Conservation (phyloP, 2,329 filamentous ascomycete genomes). For the Endothia cerciana region DNA sequence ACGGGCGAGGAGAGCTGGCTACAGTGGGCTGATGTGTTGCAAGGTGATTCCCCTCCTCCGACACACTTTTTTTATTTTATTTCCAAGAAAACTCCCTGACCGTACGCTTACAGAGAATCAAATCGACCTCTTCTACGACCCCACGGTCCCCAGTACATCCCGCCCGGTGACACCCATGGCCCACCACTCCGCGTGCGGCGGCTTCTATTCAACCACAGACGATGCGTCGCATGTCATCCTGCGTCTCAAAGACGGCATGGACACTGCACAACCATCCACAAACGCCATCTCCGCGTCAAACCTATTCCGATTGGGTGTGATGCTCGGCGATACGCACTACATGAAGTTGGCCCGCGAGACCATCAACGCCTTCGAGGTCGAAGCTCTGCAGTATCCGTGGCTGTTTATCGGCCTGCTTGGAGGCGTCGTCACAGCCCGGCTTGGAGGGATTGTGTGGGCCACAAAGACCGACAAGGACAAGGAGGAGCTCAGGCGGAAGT, state of each 20-base stretch:
- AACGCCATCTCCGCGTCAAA: conserved; percentile 89
- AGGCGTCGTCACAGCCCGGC: conserved; percentile 71
- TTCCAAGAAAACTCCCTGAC: conserved; percentile 19
- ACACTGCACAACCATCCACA: conserved; percentile 85
- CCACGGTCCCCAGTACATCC: conserved; percentile 42
- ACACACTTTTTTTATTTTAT: neutral
- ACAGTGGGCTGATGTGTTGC: conserved; percentile 79
- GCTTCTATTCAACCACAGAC: conserved; percentile 73
- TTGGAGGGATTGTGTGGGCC: conserved; percentile 61
- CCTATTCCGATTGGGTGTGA: conserved; percentile 75
- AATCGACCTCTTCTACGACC: conserved; percentile 77
- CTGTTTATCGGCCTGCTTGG: conserved; percentile 82
- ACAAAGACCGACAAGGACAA: conserved; percentile 27
- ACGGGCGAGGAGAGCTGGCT: conserved; percentile 78
- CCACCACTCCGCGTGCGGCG: conserved; percentile 52
- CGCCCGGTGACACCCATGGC: conserved; percentile 38
- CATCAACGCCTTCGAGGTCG: conserved; percentile 83
- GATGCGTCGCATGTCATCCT: conserved; percentile 73
- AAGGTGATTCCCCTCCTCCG: conserved; percentile 55
- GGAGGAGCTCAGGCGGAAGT: conserved; percentile 28
- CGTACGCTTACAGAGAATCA: conserved; percentile 62
- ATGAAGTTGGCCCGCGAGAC: conserved; percentile 70
- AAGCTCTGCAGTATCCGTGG: conserved; percentile 91
- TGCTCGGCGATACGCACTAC: conserved; percentile 70
- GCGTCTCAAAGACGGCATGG: conserved; percentile 93